Base-by-base conservation (phyloP, 768 basidiomycete species). In the Lyophyllum semitale region DNA sequence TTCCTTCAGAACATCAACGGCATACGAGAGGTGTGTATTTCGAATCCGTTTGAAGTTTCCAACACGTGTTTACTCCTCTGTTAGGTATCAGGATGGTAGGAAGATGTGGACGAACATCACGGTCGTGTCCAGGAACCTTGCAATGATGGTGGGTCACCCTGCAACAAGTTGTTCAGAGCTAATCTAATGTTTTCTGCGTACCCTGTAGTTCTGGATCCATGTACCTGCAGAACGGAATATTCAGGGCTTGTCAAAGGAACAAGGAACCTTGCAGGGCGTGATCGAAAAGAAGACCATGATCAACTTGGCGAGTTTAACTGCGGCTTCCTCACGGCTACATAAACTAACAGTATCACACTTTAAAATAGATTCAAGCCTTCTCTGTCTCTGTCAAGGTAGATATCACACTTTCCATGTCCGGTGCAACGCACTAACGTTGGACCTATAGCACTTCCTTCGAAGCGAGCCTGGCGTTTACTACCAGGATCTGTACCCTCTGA, bases 271-370 rank as follows among this genome's bases (percentile, higher is more conserved):
- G n/a, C 68, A 83, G 61, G 77, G 74, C 15, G 68, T 84, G 9
- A 80, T 89, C 48, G 88, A 90, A 74, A 91, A 90, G 70, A 85
- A 87, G 71, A 81, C 82, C 1, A 87, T 88, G 79, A 76, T 91
- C 54, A 88, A 88, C 62, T 66, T 91, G 46, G 83, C 85, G 55
- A 57, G 78, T 67, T 29, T 18, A 2, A 41, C 26, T 8, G 38
- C 23, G 43, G 35, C 18, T 29, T n/a, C 7, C 27, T 38, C 18
- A 15, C 4, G 15, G 22, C 3, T 33, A 17, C 33, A 17, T 35
- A 29, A 43, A n/a, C 22, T 29, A 56, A 52, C 51, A 20, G 27
- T 41, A 22, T 30, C 29, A 49, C 12, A 53, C 30, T 35, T 38
- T 9, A 6, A 30, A 45, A 87, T n/a, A n/a, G 84, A 73, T 88